Evolutionary conservation across 306 rosid genomes (phyloP).

Genomic region (Inga laurina): DNA sequence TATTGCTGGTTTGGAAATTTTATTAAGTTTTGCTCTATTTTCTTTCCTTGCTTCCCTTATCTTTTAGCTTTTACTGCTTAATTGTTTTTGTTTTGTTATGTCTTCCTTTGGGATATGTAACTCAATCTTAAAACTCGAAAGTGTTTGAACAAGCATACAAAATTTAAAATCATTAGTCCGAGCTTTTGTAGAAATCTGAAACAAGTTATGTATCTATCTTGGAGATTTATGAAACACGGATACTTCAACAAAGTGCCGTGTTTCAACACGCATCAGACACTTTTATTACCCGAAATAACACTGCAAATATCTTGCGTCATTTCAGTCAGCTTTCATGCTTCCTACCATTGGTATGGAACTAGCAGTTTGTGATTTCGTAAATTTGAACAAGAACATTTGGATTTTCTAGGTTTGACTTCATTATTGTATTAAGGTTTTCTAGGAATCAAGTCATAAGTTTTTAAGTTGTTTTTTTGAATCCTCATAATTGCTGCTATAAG

Average conservation of each 20-base stretch:
- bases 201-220: not conserved
- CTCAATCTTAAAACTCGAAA: not conserved
- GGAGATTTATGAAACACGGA: not conserved
- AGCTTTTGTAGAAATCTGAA: not conserved
- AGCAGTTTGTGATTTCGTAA: not conserved
- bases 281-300: not conserved
- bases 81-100: not conserved
- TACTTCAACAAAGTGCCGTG: not conserved
- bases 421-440: not conserved
- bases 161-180: not conserved
- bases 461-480: not conserved
- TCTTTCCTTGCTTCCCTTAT: not conserved
- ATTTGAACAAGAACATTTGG: not conserved
- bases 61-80: not conserved
- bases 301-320: not conserved
- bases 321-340: not conserved
- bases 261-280: not conserved
- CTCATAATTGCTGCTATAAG: not conserved
- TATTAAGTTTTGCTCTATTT: constrained; percentile 12
- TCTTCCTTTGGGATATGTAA: not conserved
- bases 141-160: not conserved
- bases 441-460: not conserved
- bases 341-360: not conserved
- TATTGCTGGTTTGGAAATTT: constrained; percentile 24
- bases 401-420: not conserved